A percentile compares a stretch with the other conserved stretches of the same genome.
Evolutionary conservation across 1,284 basidiomycete species (phyloP).

Genomic region (Malassezia nana): DNA sequence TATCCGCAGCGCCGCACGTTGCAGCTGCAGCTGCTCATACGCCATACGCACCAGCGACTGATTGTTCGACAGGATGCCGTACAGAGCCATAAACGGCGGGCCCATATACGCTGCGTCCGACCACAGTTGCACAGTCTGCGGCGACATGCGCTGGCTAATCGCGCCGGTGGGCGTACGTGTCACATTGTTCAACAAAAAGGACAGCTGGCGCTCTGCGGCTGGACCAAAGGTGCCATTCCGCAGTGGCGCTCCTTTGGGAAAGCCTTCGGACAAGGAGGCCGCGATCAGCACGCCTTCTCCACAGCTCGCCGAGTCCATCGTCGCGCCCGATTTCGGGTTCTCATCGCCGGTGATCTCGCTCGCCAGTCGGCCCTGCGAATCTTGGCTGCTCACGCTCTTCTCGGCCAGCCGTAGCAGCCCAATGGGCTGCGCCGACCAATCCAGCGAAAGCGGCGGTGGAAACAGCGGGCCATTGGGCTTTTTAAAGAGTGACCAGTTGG

Average conservation of each 20-base stretch:
- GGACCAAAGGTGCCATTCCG: conserved; percentile 52
- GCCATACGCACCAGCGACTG: conserved; percentile 60
- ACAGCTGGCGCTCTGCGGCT: conserved; percentile 63
- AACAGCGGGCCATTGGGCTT: not conserved
- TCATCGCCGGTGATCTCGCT: conserved; percentile 42
- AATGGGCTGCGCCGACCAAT: conserved; percentile 10
- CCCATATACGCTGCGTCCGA: conserved; percentile 64
- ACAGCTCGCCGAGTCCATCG: conserved; percentile 38
- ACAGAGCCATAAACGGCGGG: conserved; percentile 83
- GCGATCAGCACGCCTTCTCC: conserved; percentile 36
- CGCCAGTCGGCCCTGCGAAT: conserved; percentile 31
- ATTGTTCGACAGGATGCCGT: conserved; percentile 64
- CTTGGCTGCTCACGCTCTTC: conserved; percentile 27
- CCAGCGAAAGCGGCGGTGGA: conserved; percentile 1
- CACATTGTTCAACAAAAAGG: conserved; percentile 60
- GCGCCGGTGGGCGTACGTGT: conserved; percentile 51
- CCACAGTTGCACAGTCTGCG: conserved; percentile 28
- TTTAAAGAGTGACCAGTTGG: conserved; percentile 30
- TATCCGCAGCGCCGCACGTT: conserved; percentile 57
- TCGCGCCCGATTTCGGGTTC: conserved; percentile 20
- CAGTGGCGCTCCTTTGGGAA: conserved; percentile 22
- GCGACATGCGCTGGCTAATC: conserved; percentile 44
- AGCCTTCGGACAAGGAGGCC: conserved; percentile 32
- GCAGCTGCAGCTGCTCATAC: conserved; percentile 68
- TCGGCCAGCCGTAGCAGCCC: conserved; percentile 32